Conservation (phyloP, 768 basidiomycete genomes). For the Macrolepiota fuliginosa region DNA sequence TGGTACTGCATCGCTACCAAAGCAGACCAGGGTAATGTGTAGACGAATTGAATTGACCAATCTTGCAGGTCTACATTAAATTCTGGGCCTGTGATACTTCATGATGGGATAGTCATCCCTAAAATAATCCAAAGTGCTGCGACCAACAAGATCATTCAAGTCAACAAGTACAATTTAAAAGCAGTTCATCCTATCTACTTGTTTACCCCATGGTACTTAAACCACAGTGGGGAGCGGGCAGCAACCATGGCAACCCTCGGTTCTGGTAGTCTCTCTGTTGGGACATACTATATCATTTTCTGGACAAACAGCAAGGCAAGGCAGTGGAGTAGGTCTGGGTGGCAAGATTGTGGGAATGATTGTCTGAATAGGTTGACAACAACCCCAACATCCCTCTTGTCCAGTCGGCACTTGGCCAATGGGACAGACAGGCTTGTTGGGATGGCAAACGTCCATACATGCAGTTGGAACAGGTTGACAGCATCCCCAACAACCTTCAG, state of each 20-base stretch:
- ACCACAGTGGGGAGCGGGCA: neutral
- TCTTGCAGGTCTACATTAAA: no score
- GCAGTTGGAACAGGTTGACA: neutral
- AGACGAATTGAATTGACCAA: no score
- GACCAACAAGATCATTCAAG: no score
- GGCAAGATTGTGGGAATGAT: neutral
- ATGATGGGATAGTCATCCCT: no score
- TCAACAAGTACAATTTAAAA: neutral
- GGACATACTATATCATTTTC: neutral
- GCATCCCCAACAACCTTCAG: conserved; percentile 11
- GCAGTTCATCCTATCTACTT: neutral
- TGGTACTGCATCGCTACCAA: no score
- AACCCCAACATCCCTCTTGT: neutral
- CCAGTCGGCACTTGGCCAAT: neutral
- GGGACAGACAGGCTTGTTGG: neutral
- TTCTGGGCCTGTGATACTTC: no score
- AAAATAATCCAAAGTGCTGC: no score
- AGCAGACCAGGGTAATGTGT: no score
- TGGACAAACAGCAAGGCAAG: neutral
- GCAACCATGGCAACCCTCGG: conserved; percentile 4
- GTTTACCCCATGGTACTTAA: neutral
- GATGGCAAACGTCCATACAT: neutral
- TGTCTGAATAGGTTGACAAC: neutral
- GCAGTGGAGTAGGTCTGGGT: neutral
- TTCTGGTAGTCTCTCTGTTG: neutral